Evolutionary conservation across 73 alveolate species (phyloP), one percentile per base, ranked within the genome.

Genomic region (Paramecium sexaurelia): DNA sequence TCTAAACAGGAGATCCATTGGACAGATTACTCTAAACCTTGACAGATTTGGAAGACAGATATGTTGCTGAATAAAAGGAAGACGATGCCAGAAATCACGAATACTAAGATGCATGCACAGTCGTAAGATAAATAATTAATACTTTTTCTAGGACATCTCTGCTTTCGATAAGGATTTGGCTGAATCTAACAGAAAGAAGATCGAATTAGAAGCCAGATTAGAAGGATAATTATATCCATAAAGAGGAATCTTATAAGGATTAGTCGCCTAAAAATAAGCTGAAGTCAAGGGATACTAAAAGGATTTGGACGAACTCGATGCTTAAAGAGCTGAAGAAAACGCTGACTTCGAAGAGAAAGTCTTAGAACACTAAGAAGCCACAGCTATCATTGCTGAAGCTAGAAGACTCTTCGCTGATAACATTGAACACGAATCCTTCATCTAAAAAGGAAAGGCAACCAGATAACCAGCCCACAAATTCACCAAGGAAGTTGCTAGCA

Each of bases 41-140:
- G 73, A 78, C 90, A 19, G 90, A 78, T 78, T 45, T 78, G 68
- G 90, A 78, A 78, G 90, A 78, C 90, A 78, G 90, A 78, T 78
- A 78, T 78, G 90, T 78, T 78, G 90, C 90, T 24, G 90, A 78
- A 78, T 43, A 78, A 43, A 78, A 78, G 73, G 90, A 78, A 43
- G 90, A 78, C 36, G 90, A 78, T 78, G 90, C 73, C 41, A 43
- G 45, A 26, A 78, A 78, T 26, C 71, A 78, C 75, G 90, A 78
- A 41, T 78, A 41, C 90, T 78, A 78, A 78, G 90, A 78, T 43
- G 90, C 90, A 39, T 78, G 90, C 90, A 78, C 68, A 39, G 69
- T 78, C 15, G 87, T 73, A 73, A 27, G 87, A 73, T 6, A 73
- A 0, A 33, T 6, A 0, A 3, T 24, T 33, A 11, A 73, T 33